A percentile compares a stretch with the other conserved stretches of the same genome.
Conservation (phyloP, 1,284 basidiomycete species). For the Tylopilus sp. region DNA sequence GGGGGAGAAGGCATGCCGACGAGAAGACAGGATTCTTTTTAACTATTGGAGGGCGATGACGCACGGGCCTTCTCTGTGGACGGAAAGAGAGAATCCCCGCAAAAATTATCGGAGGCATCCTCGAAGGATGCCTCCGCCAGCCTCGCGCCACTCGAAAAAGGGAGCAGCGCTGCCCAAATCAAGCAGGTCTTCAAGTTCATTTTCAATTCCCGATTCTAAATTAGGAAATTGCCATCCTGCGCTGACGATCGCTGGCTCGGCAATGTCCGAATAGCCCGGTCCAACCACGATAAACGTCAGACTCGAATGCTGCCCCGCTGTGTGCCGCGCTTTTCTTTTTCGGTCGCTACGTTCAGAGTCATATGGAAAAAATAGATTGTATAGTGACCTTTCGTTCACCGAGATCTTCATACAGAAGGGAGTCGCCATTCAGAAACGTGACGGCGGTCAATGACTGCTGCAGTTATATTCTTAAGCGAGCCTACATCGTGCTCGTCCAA, state of each 20-base stretch:
- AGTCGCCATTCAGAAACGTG: not conserved
- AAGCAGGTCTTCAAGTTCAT: conserved; percentile 29
- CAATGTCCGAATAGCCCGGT: not conserved
- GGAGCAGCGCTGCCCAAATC: conserved; percentile 21
- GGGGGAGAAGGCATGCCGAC: conserved; percentile 8
- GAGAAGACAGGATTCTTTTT: conserved; percentile 23
- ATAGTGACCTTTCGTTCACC: not conserved
- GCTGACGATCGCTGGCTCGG: conserved; percentile 13
- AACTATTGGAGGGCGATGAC: conserved; percentile 20
- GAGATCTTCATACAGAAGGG: conserved; percentile 3
- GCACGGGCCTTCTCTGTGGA: conserved; percentile 27
- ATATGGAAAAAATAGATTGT: no score
- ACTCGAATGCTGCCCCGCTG: no score
- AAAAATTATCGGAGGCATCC: conserved; percentile 23
- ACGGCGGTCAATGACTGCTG: not conserved
- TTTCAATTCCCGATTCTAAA: conserved; percentile 20
- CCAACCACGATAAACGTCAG: no score
- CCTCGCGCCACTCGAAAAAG: conserved; percentile 12
- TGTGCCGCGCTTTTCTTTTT: conserved; percentile 35
- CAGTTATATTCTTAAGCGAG: conserved; percentile 7
- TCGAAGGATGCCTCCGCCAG: conserved; percentile 26
- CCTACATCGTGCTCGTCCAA: no score
- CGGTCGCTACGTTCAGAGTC: no score
- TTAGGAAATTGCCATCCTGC: conserved; percentile 17
- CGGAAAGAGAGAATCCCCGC: conserved; percentile 20